Evolutionary conservation across 306 rosid genomes (phyloP).

Genomic region (Acacia confusa): DNA sequence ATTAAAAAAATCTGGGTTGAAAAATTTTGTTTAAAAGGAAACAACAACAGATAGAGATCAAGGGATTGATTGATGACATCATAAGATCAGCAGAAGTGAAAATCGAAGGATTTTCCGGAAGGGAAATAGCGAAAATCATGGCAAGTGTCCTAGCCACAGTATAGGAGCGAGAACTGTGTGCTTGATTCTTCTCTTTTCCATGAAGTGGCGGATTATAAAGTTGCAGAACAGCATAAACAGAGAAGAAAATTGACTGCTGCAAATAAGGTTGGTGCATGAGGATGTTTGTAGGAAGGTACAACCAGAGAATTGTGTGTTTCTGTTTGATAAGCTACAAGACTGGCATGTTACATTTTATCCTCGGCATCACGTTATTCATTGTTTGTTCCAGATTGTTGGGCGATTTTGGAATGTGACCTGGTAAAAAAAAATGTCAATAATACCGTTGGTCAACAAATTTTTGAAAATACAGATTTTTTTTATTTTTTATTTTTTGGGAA

Average conservation of each 20-base stretch:
- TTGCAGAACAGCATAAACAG: slow-evolving; percentile 86
- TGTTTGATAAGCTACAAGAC: slow-evolving; percentile 4
- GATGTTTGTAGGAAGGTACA: neutral
- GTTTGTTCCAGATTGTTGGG: slow-evolving; percentile 42
- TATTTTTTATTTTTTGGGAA: no score
- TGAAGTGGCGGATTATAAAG: slow-evolving; percentile 91
- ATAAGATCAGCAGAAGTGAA: slow-evolving; percentile 84
- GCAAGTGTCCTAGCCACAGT: slow-evolving; percentile 96
- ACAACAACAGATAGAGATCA: slow-evolving; percentile 72
- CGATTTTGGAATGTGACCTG: slow-evolving; percentile 47
- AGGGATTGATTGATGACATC: slow-evolving; percentile 80
- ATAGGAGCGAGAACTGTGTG: slow-evolving; percentile 80
- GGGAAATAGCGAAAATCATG: slow-evolving; percentile 96
- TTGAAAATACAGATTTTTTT: no score
- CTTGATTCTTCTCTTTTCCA: slow-evolving; percentile 78
- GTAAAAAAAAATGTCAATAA: no score
- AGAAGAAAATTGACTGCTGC: slow-evolving; percentile 73
- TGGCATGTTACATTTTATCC: slow-evolving; percentile 23
- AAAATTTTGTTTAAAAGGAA: slow-evolving; percentile 55
- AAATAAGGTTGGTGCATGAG: slow-evolving; percentile 44
- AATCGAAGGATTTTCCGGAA: slow-evolving; percentile 89
- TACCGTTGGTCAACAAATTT: no score
- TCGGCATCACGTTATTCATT: slow-evolving; percentile 43
- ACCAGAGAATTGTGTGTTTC: neutral
- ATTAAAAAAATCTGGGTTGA: slow-evolving; percentile 61